Conservation (phyloP, 495 filamentous ascomycete genomes). For the Aspergillus bridgeri region DNA sequence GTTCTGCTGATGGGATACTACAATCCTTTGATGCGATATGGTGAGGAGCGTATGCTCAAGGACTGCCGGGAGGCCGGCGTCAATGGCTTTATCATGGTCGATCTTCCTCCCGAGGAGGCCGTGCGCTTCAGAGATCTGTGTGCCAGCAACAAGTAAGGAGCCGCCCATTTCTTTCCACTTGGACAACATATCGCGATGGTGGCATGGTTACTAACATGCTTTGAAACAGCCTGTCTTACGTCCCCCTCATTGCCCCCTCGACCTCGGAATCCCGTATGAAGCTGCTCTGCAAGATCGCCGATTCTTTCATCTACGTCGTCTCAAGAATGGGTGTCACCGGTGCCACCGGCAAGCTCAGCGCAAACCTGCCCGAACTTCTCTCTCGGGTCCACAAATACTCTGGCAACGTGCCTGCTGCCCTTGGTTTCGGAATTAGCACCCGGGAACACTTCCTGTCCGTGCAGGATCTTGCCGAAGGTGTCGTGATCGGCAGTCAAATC, state of each 20-base stretch:
- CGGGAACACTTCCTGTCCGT: slow-evolving; percentile 89
- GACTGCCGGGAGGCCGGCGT: slow-evolving; percentile 85
- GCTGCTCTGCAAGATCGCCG: slow-evolving; percentile 91
- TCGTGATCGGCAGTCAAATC: slow-evolving; percentile 96
- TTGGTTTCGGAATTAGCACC: slow-evolving; percentile 96
- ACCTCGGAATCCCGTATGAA: slow-evolving; percentile 93
- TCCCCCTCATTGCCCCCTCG: slow-evolving; percentile 90
- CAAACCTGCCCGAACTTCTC: slow-evolving; percentile 75
- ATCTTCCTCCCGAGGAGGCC: slow-evolving; percentile 30
- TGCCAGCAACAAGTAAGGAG: not conserved
- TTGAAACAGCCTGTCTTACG: slow-evolving; percentile 73
- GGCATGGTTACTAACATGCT: not conserved
- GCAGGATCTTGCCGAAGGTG: slow-evolving; percentile 80
- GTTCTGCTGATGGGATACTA: slow-evolving; percentile 98
- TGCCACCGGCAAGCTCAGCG: slow-evolving; percentile 75
- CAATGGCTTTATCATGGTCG: slow-evolving; percentile 97
- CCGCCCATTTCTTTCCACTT: not conserved
- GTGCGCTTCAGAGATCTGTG: not conserved
- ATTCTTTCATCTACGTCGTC: slow-evolving; percentile 99
- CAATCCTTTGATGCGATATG: slow-evolving; percentile 90
- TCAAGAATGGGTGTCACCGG: slow-evolving; percentile 97
- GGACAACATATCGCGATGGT: not conserved
- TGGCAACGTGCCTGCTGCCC: slow-evolving; percentile 82
- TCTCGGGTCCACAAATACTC: slow-evolving; percentile 86
- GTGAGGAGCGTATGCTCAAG: slow-evolving; percentile 80